A percentile compares a stretch with the other conserved stretches of the same genome.
These are phyloP conservation scores for Saccharomyces eubayanus DNA, from an alignment of 805 yeast species.

Conservation along the genomic window DNA sequence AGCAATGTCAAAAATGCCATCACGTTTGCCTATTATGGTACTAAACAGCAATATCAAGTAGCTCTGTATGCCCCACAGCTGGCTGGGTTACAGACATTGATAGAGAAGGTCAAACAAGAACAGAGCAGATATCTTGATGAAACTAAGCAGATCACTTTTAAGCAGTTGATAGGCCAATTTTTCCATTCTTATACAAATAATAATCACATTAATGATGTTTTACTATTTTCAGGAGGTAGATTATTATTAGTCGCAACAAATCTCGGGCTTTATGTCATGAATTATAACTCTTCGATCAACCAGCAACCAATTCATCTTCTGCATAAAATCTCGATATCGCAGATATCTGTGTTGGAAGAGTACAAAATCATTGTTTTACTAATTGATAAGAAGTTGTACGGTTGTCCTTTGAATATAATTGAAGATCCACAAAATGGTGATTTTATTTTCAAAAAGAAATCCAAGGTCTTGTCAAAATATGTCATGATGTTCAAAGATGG, in stretches of 20 bases:
- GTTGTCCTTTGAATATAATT: slow-evolving; percentile 67
- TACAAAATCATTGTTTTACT: slow-evolving; percentile 74
- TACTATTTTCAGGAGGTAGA: slow-evolving; percentile 86
- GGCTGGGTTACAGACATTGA: slow-evolving; percentile 61
- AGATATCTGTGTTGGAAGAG: slow-evolving; percentile 85
- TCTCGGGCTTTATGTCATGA: slow-evolving; percentile 75
- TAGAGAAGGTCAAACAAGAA: slow-evolving; percentile 68
- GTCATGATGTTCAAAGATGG: slow-evolving; percentile 88
- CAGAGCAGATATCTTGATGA: slow-evolving; percentile 59
- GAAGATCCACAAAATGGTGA: slow-evolving; percentile 29
- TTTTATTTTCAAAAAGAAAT: slow-evolving; percentile 46
- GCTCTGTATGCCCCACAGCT: slow-evolving; percentile 33
- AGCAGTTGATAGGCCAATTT: slow-evolving; percentile 61
- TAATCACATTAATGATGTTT: slow-evolving; percentile 76
- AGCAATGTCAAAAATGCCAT: slow-evolving; percentile 19
- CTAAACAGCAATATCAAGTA: slow-evolving; percentile 30
- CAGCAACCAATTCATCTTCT: slow-evolving; percentile 68
- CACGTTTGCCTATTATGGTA: slow-evolving; percentile 23
- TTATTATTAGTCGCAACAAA: slow-evolving; percentile 83
- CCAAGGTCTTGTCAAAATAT: slow-evolving; percentile 73
- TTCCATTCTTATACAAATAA: slow-evolving; percentile 44
- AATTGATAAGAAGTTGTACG: slow-evolving; percentile 72
- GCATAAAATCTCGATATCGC: slow-evolving; percentile 68
- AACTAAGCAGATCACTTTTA: slow-evolving; percentile 68
- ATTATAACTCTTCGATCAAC: slow-evolving; percentile 41